These are phyloP conservation scores for Raffaelea ambrosiae DNA, from an alignment of 2,329 filamentous ascomycete species.

Conservation along the genomic window DNA sequence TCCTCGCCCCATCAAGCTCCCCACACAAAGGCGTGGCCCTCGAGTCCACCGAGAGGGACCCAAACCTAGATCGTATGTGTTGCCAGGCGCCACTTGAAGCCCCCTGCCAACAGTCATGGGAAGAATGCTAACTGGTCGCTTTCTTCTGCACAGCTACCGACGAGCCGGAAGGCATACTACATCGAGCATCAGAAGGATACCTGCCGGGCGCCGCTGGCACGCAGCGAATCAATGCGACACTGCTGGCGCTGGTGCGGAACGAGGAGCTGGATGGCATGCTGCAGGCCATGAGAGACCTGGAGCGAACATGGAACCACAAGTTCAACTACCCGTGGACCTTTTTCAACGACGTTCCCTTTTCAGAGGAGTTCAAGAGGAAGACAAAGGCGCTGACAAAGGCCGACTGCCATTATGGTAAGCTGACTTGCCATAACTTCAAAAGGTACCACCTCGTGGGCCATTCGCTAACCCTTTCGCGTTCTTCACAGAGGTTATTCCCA, in stretches of 20 bases:
- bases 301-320: constrained; percentile 93
- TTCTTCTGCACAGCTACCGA: constrained; percentile 61
- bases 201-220: constrained; percentile 65
- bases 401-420: constrained; percentile 70
- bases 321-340: constrained; percentile 99
- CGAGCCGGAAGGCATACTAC: constrained; percentile 72
- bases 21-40: constrained; percentile 28
- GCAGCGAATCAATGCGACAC: constrained; percentile 84
- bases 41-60: constrained; percentile 57
- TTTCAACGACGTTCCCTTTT: constrained; percentile 93
- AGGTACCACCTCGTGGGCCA: background rate
- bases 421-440: background rate
- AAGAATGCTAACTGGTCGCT: constrained; percentile 2
- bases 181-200: constrained; percentile 69
- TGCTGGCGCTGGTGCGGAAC: constrained; percentile 87
- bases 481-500: constrained; percentile 69
- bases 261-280: constrained; percentile 79
- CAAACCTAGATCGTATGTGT: constrained; percentile 72
- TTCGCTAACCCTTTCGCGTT: no score
- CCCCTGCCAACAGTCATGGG: background rate
- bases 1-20: constrained; percentile 51
- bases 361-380: constrained; percentile 80
- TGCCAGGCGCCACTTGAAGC: background rate
- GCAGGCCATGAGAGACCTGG: constrained; percentile 81
- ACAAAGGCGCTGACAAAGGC: constrained; percentile 81